Evolutionary conservation across 306 rosid species (phyloP).

Genomic region (Lathyrus oleraceus): DNA sequence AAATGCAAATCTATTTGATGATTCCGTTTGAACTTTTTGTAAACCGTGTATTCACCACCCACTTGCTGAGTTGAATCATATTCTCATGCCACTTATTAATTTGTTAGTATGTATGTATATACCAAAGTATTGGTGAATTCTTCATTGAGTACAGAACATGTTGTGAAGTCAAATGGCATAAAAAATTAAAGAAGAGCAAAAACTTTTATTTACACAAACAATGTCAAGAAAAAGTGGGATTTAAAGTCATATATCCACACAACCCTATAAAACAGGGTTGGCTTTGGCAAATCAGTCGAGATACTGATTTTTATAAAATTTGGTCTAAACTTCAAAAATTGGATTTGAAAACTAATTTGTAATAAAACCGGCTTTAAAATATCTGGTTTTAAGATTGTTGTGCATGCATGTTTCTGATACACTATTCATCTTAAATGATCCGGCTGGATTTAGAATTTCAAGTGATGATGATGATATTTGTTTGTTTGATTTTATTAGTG

Average conservation of each 20-base stretch:
- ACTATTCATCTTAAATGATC: background rate
- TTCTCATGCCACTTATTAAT: conserved; percentile 22
- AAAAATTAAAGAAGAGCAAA: background rate
- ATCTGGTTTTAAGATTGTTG: background rate
- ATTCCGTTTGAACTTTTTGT: conserved; percentile 10
- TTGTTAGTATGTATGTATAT: background rate
- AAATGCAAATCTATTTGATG: conserved; percentile 7
- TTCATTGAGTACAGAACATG: background rate
- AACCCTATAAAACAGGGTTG: background rate
- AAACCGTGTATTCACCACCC: conserved; percentile 44
- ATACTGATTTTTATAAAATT: too few relatives aligned
- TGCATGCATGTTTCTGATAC: background rate
- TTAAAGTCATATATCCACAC: background rate
- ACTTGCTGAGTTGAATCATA: conserved; percentile 19
- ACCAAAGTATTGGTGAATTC: background rate
- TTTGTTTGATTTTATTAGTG: too few relatives aligned
- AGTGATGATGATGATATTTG: too few relatives aligned
- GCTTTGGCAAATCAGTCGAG: too few relatives aligned
- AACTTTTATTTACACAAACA: background rate
- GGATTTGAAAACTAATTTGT: background rate
- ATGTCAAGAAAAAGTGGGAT: background rate
- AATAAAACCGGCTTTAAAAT: background rate
- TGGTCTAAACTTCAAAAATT: background rate
- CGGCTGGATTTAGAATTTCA: too few relatives aligned
- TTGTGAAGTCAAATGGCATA: background rate